Evolutionary conservation across 176 grass and related monocot genomes (phyloP).

Genomic region (Oryza brachyantha): DNA sequence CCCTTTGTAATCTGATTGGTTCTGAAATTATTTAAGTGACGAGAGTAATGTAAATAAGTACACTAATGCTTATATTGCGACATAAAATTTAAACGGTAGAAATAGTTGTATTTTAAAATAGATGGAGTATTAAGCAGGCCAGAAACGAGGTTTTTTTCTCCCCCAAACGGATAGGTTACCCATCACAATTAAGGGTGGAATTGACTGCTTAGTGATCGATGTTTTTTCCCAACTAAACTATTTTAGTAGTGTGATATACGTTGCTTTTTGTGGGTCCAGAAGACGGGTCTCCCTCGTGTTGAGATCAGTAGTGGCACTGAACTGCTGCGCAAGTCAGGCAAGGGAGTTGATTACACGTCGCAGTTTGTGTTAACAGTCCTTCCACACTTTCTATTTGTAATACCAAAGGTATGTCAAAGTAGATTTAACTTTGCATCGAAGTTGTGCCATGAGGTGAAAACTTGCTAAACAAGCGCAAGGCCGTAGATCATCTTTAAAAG

Average conservation of each 20-base stretch:
- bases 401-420: background rate
- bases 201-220: background rate
- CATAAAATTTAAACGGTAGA: no score
- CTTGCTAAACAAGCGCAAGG: background rate
- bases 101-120: no score
- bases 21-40: no score
- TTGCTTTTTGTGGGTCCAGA: background rate
- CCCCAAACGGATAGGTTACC: constrained; percentile 13
- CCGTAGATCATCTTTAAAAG: no score
- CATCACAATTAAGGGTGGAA: constrained; percentile 22
- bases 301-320: background rate
- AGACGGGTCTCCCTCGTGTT: background rate
- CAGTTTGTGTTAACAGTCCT: background rate
- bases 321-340: background rate
- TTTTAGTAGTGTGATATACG: background rate
- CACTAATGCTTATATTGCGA: no score
- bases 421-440: background rate
- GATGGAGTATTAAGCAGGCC: background rate
- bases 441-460: background rate
- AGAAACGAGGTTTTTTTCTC: constrained; percentile 7
- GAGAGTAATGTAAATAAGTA: no score
- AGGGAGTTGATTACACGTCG: background rate
- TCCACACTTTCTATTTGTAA: background rate
- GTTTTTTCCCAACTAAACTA: constrained; percentile 22
- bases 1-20: no score